Percentiles rank a stretch among this genome's conserved stretches.
Conservation (phyloP, 1,284 basidiomycete genomes). For the Wolfiporia cocos region DNA sequence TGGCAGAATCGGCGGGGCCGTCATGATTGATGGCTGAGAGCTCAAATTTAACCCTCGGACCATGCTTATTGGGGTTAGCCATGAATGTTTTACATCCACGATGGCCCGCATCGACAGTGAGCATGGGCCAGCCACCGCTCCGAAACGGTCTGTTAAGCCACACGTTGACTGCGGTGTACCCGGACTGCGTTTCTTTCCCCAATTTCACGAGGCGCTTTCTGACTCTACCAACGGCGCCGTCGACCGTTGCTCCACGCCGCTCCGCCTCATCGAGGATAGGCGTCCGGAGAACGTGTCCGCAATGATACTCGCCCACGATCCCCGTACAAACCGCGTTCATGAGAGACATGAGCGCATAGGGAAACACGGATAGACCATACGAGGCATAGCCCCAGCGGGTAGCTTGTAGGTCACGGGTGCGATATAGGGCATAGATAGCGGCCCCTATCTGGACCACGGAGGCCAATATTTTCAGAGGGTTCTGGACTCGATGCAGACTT, state of each 20-base stretch:
- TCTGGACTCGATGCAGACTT: background rate
- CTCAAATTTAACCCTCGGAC: background rate
- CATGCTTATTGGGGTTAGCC: background rate
- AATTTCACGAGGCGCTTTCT: background rate
- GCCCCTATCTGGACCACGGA: constrained; percentile 5
- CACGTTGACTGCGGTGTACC: background rate
- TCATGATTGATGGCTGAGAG: background rate
- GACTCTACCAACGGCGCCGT: constrained; percentile 2
- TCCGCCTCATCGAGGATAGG: constrained; percentile 5
- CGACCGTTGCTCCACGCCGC: background rate
- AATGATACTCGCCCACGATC: constrained; percentile 3
- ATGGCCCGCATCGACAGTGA: background rate
- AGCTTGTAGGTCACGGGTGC: background rate
- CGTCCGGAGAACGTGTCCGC: constrained; percentile 4
- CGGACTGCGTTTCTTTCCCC: background rate
- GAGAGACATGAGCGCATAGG: constrained; percentile 6
- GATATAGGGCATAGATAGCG: constrained; percentile 1
- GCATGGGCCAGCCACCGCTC: background rate
- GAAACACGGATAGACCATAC: constrained; percentile 6
- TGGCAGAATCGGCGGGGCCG: background rate
- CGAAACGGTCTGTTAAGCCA: background rate
- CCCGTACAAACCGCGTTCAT: constrained; percentile 3
- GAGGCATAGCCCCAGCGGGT: constrained; percentile 5
- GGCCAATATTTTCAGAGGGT: background rate
- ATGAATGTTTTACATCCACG: background rate